A percentile compares a stretch with the other conserved stretches of the same genome.
These are phyloP conservation scores for Mycena leptocephala DNA, from an alignment of 768 basidiomycete species.

Conservation along the genomic window DNA sequence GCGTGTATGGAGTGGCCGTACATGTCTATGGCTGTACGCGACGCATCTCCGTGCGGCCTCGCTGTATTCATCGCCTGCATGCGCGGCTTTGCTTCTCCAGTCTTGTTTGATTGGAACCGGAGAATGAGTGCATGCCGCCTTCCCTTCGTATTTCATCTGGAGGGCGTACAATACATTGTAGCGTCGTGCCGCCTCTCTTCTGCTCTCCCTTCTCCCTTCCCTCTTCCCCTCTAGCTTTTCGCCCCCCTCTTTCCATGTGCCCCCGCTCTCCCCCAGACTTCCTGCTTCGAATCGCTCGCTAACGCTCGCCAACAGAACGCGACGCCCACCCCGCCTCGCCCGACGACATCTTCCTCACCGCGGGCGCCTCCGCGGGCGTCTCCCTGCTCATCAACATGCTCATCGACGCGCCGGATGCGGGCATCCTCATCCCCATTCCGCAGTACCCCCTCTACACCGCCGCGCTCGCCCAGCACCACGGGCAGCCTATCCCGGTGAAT, in stretches of 20 bases:
- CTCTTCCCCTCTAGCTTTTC: too few relatives aligned
- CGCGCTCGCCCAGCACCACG: constrained; percentile 88
- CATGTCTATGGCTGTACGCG: too few relatives aligned
- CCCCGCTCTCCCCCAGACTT: constrained; percentile 61
- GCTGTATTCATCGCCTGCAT: too few relatives aligned
- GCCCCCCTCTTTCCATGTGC: neutral
- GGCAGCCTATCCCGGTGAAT: constrained; percentile 88
- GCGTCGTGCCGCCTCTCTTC: too few relatives aligned
- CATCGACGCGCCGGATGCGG: constrained; percentile 76
- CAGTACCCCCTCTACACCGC: constrained; percentile 99
- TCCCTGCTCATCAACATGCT: constrained; percentile 88
- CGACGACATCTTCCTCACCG: constrained; percentile 93
- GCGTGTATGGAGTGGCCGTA: too few relatives aligned
- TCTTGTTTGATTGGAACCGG: too few relatives aligned
- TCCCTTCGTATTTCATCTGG: too few relatives aligned
- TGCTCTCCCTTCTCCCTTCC: constrained; percentile 15
- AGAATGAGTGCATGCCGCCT: too few relatives aligned
- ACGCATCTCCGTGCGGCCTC: too few relatives aligned
- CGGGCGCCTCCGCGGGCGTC: constrained; percentile 96
- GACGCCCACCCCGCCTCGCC: constrained; percentile 92
- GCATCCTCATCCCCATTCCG: constrained; percentile 96
- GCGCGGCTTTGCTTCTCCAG: too few relatives aligned
- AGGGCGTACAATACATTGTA: neutral
- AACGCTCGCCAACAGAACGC: too few relatives aligned
- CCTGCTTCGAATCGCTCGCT: too few relatives aligned